Percentiles rank a stretch among this genome's conserved stretches.
These are phyloP conservation scores for Sporisorium graminicola DNA, from an alignment of 1,284 basidiomycete genomes.

Conservation along the genomic window DNA sequence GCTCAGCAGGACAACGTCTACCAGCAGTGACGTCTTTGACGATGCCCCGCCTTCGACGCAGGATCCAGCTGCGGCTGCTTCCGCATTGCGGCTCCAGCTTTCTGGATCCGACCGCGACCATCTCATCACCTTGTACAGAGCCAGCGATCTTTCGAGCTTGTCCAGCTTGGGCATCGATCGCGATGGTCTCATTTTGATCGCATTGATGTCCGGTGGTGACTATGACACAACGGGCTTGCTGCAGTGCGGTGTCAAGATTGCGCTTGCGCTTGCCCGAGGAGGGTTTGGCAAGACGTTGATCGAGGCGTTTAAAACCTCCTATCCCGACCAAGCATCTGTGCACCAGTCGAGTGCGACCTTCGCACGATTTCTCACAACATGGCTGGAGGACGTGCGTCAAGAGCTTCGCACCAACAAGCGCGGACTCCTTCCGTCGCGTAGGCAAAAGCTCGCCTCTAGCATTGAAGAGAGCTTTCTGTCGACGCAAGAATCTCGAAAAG, in stretches of 20 bases:
- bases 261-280: conserved; percentile 71
- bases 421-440: conserved; percentile 32
- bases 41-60: background rate
- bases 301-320: conserved; percentile 71
- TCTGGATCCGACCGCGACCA: conserved; percentile 33
- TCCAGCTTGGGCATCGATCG: conserved; percentile 73
- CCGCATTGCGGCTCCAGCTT: conserved; percentile 9
- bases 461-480: conserved; percentile 29
- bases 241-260: conserved; percentile 67
- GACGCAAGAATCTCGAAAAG: conserved; percentile 27
- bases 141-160: conserved; percentile 8
- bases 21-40: conserved; percentile 26
- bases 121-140: conserved; percentile 19
- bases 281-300: conserved; percentile 73
- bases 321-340: conserved; percentile 14
- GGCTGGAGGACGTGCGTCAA: conserved; percentile 41
- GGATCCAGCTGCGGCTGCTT: background rate
- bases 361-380: conserved; percentile 27
- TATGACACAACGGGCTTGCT: conserved; percentile 75
- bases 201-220: conserved; percentile 88
- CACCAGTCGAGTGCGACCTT: conserved; percentile 8
- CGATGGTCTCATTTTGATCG: conserved; percentile 85
- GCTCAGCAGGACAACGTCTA: conserved; percentile 21
- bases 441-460: conserved; percentile 44
- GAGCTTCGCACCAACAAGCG: conserved; percentile 55